Base-by-base conservation (phyloP, 2,329 filamentous ascomycete species). In the Fusarium burgessii region DNA sequence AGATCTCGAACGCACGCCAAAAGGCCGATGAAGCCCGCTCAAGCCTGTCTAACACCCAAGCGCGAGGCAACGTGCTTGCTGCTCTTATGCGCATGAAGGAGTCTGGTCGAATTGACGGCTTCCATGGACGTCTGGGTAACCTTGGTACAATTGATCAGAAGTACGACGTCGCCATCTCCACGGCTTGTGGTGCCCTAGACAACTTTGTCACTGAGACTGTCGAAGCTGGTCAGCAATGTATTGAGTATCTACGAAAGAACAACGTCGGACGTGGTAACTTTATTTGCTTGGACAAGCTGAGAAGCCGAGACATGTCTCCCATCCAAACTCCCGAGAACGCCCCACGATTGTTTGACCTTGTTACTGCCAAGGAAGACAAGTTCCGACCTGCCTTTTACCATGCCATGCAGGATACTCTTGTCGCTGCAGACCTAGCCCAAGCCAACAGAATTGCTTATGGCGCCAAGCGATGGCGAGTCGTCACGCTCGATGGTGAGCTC, bases 91-190 rank as follows among this genome's bases (percentile, higher is more conserved):
- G 96, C 51, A 89, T 99, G 82, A 96, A 94, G 77, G 96, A 98
- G 77, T 98, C 96, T 25, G 96, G 96, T 15, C 92, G 96, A 79
- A 97, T 99, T 70, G 95, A 98, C 77, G 96, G 97, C 4, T 99
- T 99, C 82, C 94, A 99, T 77, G 96, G 96, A 29, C 91, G 96
- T 35, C 90, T 99, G 7, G 97, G 96, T 13, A 98, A 98, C 74
- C 88, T 99, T 2, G 96, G 96, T 45, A 91, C 93, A 1, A 99
- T 99, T 73, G 95, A 99, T 76, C 88, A 93, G 78, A 93, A 93
- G 81, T 99, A 97, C 80, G 96, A 99, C 77, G 90, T 99, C 45
- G 96, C 96, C n/a, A 97, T 99, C 66, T 99, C 97, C 1, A 99
- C 96, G 1, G 97, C 96, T 14, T 98, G 96, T 74, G 91, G 93